Conservation (phyloP, 2,329 filamentous ascomycete species). For the Colletotrichum sp. region DNA sequence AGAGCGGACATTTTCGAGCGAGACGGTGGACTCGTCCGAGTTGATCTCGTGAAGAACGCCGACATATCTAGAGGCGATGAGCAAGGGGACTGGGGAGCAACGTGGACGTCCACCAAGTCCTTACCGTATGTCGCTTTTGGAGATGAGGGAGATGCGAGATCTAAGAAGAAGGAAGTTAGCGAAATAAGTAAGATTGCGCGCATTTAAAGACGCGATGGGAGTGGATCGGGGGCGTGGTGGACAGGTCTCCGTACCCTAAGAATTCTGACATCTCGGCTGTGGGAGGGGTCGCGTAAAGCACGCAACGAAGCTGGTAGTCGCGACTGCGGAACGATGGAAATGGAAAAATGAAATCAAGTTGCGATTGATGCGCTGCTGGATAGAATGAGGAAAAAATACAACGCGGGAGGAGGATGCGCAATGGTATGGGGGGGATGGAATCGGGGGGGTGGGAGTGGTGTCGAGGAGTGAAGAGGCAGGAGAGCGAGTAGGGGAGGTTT, state of each 20-base stretch:
- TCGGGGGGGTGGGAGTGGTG: not conserved
- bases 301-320: slow-evolving; percentile 30
- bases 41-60: slow-evolving; percentile 98
- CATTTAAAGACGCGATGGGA: slow-evolving; percentile 29
- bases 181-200: slow-evolving; percentile 3
- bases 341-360: slow-evolving; percentile 14
- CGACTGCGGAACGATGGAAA: slow-evolving; percentile 6
- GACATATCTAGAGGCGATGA: slow-evolving; percentile 72
- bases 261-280: slow-evolving; percentile 61
- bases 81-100: slow-evolving; percentile 11
- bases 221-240: slow-evolving; percentile 23
- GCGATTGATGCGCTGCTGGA: slow-evolving; percentile 17
- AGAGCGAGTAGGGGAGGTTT: slow-evolving; percentile 1
- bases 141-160: slow-evolving; percentile 95
- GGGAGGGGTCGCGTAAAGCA: slow-evolving; percentile 43
- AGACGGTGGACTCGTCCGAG: slow-evolving; percentile 94
- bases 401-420: not conserved
- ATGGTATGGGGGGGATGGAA: not conserved
- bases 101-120: slow-evolving; percentile 35
- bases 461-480: not conserved
- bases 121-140: slow-evolving; percentile 96
- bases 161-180: slow-evolving; percentile 46
- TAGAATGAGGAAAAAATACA: slow-evolving; percentile 6
- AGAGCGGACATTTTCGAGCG: slow-evolving; percentile 93
- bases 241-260: slow-evolving; percentile 54